phyloP scores from a whole-genome alignment of 2,329 filamentous ascomycete species.

The Elsinoe australis region DNA sequence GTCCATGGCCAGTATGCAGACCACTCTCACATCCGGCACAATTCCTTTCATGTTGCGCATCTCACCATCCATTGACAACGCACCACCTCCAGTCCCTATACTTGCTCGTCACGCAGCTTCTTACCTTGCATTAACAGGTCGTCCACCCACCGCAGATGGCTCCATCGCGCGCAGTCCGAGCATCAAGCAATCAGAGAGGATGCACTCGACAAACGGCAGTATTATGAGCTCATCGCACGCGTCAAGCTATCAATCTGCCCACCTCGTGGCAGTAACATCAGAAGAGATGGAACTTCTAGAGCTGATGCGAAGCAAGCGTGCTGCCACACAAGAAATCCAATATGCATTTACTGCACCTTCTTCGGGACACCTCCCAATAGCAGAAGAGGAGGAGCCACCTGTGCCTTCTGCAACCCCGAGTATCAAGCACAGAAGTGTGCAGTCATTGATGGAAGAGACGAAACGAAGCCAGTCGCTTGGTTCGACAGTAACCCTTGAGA shows the following conservation, averaged over 20 bases:
- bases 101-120: slow-evolving; percentile 18
- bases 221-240: slow-evolving; percentile 16
- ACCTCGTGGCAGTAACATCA: slow-evolving; percentile 41
- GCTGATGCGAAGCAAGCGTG: slow-evolving; percentile 44
- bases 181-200: slow-evolving; percentile 8
- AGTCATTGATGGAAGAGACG: slow-evolving; percentile 8
- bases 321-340: slow-evolving; percentile 25
- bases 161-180: slow-evolving; percentile 13
- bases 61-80: slow-evolving; percentile 17
- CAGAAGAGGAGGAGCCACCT: slow-evolving; percentile 12
- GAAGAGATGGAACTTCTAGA: slow-evolving; percentile 45
- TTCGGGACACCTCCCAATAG: not conserved
- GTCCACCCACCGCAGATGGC: slow-evolving; percentile 18
- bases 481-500: slow-evolving; percentile 13
- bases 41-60: slow-evolving; percentile 25
- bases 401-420: not conserved
- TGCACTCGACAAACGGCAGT: slow-evolving; percentile 13
- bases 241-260: slow-evolving; percentile 12
- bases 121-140: slow-evolving; percentile 19
- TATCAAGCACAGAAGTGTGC: slow-evolving; percentile 7
- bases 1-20: slow-evolving; percentile 21
- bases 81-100: slow-evolving; percentile 13
- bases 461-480: slow-evolving; percentile 8
- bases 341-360: not conserved
- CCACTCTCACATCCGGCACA: slow-evolving; percentile 25